Conservation (phyloP, 2,329 filamentous ascomycete genomes). For the Calonectria multiphialidica region DNA sequence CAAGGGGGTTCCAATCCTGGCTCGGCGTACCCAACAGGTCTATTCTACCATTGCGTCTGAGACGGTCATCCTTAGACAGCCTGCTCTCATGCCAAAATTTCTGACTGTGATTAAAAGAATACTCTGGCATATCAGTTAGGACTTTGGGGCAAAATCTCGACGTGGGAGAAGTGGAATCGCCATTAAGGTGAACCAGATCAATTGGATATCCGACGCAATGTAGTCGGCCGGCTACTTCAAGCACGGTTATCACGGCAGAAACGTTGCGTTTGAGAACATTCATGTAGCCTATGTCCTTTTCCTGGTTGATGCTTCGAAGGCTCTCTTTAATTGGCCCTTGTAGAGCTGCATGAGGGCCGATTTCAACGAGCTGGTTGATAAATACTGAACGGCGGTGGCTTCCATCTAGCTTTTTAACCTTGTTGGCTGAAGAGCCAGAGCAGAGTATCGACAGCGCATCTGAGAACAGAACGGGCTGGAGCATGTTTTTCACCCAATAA, state of each 20-base stretch:
- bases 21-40: background rate
- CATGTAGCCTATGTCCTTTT: background rate
- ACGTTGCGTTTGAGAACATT: background rate
- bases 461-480: background rate
- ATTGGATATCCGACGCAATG: background rate
- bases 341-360: slow-evolving; percentile 15
- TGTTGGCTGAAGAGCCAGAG: background rate
- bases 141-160: background rate
- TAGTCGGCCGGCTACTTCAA: background rate
- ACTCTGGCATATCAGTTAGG: slow-evolving; percentile 2
- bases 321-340: slow-evolving; percentile 2
- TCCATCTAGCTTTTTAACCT: background rate
- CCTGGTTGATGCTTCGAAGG: background rate
- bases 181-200: background rate
- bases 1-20: background rate
- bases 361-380: slow-evolving; percentile 1
- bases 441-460: background rate
- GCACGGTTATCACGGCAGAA: background rate
- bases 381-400: background rate
- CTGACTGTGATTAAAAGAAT: background rate
- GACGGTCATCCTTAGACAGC: background rate
- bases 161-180: background rate
- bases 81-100: background rate
- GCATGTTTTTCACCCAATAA: slow-evolving; percentile 2
- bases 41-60: background rate